These are phyloP conservation scores for Hymenoscyphus fraxineus DNA, from an alignment of 2,329 filamentous ascomycete genomes.

Conservation along the genomic window DNA sequence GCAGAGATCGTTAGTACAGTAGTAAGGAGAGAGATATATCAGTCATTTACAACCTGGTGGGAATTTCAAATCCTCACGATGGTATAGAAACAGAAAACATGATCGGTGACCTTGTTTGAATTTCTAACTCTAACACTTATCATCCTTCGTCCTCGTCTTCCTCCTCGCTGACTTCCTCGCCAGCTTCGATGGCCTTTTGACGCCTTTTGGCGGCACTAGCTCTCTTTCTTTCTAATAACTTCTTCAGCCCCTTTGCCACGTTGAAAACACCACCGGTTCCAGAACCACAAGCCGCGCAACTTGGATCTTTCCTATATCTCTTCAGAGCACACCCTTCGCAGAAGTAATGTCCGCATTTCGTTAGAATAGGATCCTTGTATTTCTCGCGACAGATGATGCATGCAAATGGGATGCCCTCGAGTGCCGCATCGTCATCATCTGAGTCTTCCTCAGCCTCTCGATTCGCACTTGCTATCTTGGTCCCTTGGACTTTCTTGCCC, in stretches of 20 bases:
- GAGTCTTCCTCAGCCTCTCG: slow-evolving; percentile 42
- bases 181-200: slow-evolving; percentile 49
- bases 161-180: slow-evolving; percentile 47
- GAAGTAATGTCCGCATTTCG: slow-evolving; percentile 93
- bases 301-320: slow-evolving; percentile 80
- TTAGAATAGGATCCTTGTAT: slow-evolving; percentile 66
- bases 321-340: slow-evolving; percentile 86
- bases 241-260: slow-evolving; percentile 75
- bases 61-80: too few species aligned
- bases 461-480: slow-evolving; percentile 37
- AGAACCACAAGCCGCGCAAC: slow-evolving; percentile 78
- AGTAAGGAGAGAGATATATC: too few species aligned
- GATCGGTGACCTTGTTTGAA: background rate
- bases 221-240: slow-evolving; percentile 65
- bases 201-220: slow-evolving; percentile 52
- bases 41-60: too few species aligned
- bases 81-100: too few species aligned
- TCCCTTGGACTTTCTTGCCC: slow-evolving; percentile 61
- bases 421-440: slow-evolving; percentile 37
- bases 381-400: slow-evolving; percentile 37
- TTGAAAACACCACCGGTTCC: slow-evolving; percentile 91
- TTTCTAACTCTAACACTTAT: background rate
- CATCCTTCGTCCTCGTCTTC: slow-evolving; percentile 36
- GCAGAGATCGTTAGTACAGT: too few species aligned
- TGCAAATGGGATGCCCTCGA: slow-evolving; percentile 36